Evolutionary conservation across 2,329 filamentous ascomycete genomes (phyloP), one percentile per base, ranked within the genome.

Genomic region (Xylaria sp.): DNA sequence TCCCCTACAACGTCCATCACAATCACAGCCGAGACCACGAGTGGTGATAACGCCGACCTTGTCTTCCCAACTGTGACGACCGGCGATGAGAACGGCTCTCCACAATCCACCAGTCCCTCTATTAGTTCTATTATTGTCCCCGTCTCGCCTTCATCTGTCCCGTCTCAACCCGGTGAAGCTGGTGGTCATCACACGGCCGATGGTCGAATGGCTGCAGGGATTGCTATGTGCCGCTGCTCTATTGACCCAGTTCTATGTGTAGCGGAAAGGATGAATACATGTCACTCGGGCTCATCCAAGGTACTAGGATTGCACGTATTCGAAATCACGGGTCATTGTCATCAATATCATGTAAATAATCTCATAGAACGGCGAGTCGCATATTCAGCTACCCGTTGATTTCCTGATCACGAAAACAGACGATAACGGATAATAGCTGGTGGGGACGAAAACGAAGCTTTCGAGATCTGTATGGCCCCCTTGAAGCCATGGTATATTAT

Each of bases 211-310:
- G 67, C 67, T 13, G 72, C 72, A 8, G 70, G 72, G 39, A 39
- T 74, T 57, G 72, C 63, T 12, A 66, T 71, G n/a, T 20, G 67
- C 63, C 32, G 70, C 70, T 23, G 74, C 67, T 34, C 61, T 73
- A n/a, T 36, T 74, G 2, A 57, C 72, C 46, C 72, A 70, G 39
- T 4, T 9, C 18, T 43, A n/a, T 43, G 7, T 18, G 7, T 41
- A 1, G 2, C 18, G 5, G 15, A 7, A 41, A 41, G 39, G 39
- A 6, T 15, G 4, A 2, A 41, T 12, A 5, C 15, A n/a, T 39
- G 15, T 1, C 39, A n/a, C 13, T 41, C 15, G n/a, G n/a, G n/a
- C n/a, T n/a, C n/a, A n/a, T n/a, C n/a, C n/a, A n/a, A n/a, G n/a
- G n/a, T n/a, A n/a, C n/a, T n/a, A n/a, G n/a, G n/a, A n/a, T n/a